Percentiles rank a stretch among this genome's conserved stretches.
phyloP scores from a whole-genome alignment of 2,329 filamentous ascomycete species.

The Plectosphaerella plurivora region DNA sequence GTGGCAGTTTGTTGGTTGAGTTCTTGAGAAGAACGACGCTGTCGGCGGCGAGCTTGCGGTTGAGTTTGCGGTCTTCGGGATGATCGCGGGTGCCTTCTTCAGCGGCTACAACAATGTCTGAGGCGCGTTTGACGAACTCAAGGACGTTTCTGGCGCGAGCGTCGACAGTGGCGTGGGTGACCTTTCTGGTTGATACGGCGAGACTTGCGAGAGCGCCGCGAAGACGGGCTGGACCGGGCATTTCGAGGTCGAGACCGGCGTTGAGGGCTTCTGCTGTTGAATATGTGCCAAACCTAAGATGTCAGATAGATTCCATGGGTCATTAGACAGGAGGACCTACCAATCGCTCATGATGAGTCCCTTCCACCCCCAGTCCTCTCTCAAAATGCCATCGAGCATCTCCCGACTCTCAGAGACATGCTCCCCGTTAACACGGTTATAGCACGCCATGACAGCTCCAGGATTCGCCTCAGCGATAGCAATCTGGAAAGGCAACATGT shows the following conservation, averaged over 20 bases:
- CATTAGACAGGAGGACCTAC: constrained; percentile 23
- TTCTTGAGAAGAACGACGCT: constrained; percentile 73
- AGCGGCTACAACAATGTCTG: constrained; percentile 37
- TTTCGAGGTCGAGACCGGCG: constrained; percentile 53
- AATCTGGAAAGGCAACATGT: constrained; percentile 54
- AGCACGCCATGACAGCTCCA: constrained; percentile 52
- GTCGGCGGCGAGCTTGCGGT: constrained; percentile 58
- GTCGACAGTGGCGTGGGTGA: constrained; percentile 34
- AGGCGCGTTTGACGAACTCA: constrained; percentile 52
- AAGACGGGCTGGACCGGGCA: constrained; percentile 50
- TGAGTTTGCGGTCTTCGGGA: constrained; percentile 51
- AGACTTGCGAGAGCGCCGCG: not conserved
- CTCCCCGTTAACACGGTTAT: constrained; percentile 33
- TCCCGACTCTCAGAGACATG: constrained; percentile 29
- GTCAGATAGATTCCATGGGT: not conserved
- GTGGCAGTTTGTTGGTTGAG: constrained; percentile 56
- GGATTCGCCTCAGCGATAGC: constrained; percentile 46
- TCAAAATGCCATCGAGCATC: constrained; percentile 37
- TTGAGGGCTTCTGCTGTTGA: constrained; percentile 42
- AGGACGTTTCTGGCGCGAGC: constrained; percentile 52
- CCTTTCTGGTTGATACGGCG: not conserved
- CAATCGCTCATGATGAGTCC: constrained; percentile 56
- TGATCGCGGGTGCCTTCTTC: constrained; percentile 25
- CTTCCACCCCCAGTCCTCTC: constrained; percentile 54
- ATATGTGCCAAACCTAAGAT: constrained; percentile 42